These are phyloP conservation scores for Penicillium vulpinum DNA, from an alignment of 2,329 filamentous ascomycete species.

Conservation along the genomic window DNA sequence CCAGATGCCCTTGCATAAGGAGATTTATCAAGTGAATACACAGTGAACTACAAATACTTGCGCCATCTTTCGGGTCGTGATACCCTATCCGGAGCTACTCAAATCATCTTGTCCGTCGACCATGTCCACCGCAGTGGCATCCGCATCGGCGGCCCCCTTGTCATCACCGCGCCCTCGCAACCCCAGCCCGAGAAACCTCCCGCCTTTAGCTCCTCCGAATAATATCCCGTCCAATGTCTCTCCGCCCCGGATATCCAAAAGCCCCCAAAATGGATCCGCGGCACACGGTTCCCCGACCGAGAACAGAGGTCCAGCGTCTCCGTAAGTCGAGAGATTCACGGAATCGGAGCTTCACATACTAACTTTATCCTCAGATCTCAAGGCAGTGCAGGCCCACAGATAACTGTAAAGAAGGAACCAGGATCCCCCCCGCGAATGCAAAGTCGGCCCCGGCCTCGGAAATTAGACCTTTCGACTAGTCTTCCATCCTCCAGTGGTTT, in stretches of 20 bases:
- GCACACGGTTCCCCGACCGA: slow-evolving; percentile 38
- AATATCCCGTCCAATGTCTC: slow-evolving; percentile 29
- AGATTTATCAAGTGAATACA: not conserved
- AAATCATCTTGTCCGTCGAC: slow-evolving; percentile 7
- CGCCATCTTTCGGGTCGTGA: not conserved
- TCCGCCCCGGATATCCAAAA: slow-evolving; percentile 33
- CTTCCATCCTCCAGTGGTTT: slow-evolving; percentile 48
- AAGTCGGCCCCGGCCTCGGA: slow-evolving; percentile 48
- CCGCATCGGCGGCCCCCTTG: slow-evolving; percentile 46
- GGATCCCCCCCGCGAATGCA: slow-evolving; percentile 73
- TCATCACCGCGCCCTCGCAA: slow-evolving; percentile 47
- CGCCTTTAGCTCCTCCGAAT: slow-evolving; percentile 30
- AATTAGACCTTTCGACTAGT: slow-evolving; percentile 48
- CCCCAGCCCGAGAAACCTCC: slow-evolving; percentile 47
- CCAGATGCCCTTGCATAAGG: slow-evolving; percentile 8
- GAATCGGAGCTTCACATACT: not conserved
- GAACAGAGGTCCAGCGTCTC: slow-evolving; percentile 43
- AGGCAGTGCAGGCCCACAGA: slow-evolving; percentile 64
- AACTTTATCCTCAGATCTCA: slow-evolving; percentile 26
- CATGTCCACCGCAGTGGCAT: slow-evolving; percentile 53
- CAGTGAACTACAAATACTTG: not conserved
- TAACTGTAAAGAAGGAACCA: slow-evolving; percentile 95
- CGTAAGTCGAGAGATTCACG: slow-evolving; percentile 45
- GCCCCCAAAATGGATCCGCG: slow-evolving; percentile 36
- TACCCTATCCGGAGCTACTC: not conserved